phyloP scores from a whole-genome alignment of 2,329 filamentous ascomycete genomes.

The Dothiorella sarmentorum region DNA sequence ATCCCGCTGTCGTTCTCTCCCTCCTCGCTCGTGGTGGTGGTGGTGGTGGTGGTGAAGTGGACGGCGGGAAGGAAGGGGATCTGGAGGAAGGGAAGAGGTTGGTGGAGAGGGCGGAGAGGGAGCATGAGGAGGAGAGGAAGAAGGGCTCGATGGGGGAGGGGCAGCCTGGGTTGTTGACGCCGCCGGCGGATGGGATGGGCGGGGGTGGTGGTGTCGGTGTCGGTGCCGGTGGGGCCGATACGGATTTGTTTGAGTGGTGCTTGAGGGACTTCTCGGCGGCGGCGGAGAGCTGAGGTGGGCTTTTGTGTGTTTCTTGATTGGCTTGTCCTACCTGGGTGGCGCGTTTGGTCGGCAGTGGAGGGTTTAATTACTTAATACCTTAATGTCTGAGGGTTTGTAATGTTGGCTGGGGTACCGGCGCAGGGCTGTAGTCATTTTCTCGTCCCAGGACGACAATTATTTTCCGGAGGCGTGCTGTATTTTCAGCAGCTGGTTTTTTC shows the following conservation, averaged over 20 bases:
- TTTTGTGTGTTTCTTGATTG: no score
- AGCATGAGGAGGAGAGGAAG: neutral
- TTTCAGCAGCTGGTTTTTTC: neutral
- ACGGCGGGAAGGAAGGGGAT: no score
- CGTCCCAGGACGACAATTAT: no score
- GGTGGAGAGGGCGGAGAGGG: neutral
- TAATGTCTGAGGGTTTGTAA: no score
- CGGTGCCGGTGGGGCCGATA: neutral
- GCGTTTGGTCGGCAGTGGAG: no score
- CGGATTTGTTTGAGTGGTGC: neutral
- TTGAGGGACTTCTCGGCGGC: neutral
- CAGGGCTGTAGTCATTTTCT: no score
- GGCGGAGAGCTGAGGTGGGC: neutral
- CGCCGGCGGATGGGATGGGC: neutral
- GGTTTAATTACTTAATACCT: no score
- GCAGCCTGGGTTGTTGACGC: slow-evolving; percentile 3
- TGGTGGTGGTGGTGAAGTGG: neutral
- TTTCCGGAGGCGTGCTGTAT: neutral
- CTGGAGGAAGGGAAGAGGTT: neutral
- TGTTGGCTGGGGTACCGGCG: no score
- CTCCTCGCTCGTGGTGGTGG: no score
- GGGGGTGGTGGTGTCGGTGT: neutral
- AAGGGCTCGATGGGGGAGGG: neutral
- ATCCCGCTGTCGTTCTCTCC: no score
- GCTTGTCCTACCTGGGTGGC: no score